Percentiles rank a stretch among this genome's conserved stretches.
These are phyloP conservation scores for Ormosia semicastrata DNA, from an alignment of 306 rosid species.

Conservation along the genomic window DNA sequence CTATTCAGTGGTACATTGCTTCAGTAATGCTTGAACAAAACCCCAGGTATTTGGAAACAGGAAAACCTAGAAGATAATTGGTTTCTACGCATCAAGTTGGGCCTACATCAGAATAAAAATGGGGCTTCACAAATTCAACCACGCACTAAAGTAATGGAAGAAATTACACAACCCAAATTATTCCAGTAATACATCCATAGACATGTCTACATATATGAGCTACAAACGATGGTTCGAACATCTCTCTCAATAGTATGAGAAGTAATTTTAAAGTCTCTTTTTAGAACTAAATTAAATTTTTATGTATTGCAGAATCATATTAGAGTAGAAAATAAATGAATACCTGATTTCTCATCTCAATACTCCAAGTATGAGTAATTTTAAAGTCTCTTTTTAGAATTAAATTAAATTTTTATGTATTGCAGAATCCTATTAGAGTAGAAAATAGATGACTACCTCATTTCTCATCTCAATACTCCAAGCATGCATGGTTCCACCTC, in stretches of 20 bases:
- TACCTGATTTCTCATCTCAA: slow-evolving; percentile 75
- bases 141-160: neutral
- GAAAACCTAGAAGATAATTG: neutral
- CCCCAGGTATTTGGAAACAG: neutral
- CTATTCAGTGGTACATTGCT: neutral
- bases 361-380: slow-evolving; percentile 58
- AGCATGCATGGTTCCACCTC: slow-evolving; percentile 83
- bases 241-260: neutral
- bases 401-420: neutral
- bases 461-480: slow-evolving; percentile 47
- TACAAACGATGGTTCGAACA: neutral
- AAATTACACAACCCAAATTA: neutral
- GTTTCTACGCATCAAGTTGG: neutral
- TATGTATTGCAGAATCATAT: slow-evolving; percentile 7
- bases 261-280: neutral
- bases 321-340: slow-evolving; percentile 7
- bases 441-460: slow-evolving; percentile 59
- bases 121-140: neutral
- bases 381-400: neutral
- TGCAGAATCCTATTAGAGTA: neutral
- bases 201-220: neutral
- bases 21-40: neutral
- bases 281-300: neutral
- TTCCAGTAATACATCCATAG: neutral
- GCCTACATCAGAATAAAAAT: neutral